A percentile compares a stretch with the other conserved stretches of the same genome.
Evolutionary conservation across 176 grass and related monocot genomes (phyloP).

Genomic region (Hyparrhenia diplandra): DNA sequence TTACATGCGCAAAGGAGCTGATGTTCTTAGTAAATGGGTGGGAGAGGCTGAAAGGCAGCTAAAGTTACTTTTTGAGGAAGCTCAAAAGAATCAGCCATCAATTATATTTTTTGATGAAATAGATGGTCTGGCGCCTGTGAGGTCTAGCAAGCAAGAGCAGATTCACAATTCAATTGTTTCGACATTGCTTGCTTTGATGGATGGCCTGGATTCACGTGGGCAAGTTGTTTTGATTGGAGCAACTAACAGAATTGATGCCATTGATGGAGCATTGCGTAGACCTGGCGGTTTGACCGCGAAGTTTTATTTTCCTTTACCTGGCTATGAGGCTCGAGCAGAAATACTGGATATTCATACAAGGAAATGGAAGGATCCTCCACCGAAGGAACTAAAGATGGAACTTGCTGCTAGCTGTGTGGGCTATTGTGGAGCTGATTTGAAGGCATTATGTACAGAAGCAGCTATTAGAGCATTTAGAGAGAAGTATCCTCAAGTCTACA

Average conservation of each 20-base stretch:
- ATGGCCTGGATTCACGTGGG: conserved; percentile 96
- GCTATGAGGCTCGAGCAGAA: conserved; percentile 86
- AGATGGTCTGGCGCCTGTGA: conserved; percentile 98
- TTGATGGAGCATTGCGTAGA: conserved; percentile 95
- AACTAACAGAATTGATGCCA: conserved; percentile 98
- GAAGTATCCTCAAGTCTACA: conserved; percentile 99
- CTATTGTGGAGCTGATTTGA: conserved; percentile 98
- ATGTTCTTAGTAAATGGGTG: conserved; percentile 99
- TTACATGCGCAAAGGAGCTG: conserved; percentile 99
- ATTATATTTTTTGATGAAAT: conserved; percentile 99
- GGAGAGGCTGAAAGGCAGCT: conserved; percentile 98
- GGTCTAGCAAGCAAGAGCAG: conserved; percentile 99
- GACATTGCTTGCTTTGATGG: conserved; percentile 98
- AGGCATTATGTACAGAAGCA: conserved; percentile 96
- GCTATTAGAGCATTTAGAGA: conserved; percentile 95
- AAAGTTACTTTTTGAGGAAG: conserved; percentile 99
- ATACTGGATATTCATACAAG: conserved; percentile 97
- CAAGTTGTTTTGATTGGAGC: conserved; percentile 99
- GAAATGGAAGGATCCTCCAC: conserved; percentile 94
- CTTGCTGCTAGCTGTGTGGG: conserved; percentile 97
- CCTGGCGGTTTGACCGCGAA: conserved; percentile 99
- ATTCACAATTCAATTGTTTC: conserved; percentile 99
- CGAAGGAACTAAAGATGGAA: conserved; percentile 78
- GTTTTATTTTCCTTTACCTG: conserved; percentile 95
- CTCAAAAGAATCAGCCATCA: conserved; percentile 96